Evolutionary conservation across 345 rosid genomes (phyloP), one percentile per base, ranked within the genome.

Genomic region (Dipteronia sinensis): DNA sequence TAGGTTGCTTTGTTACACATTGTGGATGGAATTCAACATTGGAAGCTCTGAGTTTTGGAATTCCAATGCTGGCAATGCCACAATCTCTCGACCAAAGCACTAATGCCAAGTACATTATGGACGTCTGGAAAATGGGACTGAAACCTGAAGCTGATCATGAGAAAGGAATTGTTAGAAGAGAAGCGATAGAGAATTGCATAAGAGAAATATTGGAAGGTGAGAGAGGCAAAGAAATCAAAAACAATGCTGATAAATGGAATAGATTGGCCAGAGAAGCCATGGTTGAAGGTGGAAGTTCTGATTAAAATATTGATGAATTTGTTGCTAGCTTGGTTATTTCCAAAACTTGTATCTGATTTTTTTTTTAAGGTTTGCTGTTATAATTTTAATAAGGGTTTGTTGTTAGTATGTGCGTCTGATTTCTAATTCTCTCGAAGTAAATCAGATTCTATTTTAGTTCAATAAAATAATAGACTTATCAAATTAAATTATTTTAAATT

Each of bases 1-100:
- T 80, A 0, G 87, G 90, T 2, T 85, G 90, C 72, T 87, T 87
- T 19, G 31, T 87, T 16, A 85, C 88, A 1, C 90, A 85, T 40
- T 82, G 84, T 23, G 90, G 90, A 9, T 80, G 77, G 65, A 87
- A 82, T 76, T 87, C 87, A 4, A 70, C 63, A 5, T 19, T 85
- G 6, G 90, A 87, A 77, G 88, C 86, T 9, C 40, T 87, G 73
- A 51, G 90, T 65, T 69, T 87, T 42, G 87, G 86, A 29, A 85
- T 85, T 25, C 90, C 88, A 20, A 67, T 87, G 71, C 83, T 83
- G 75, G 88, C 82, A 6, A 51, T 85, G 78, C 88, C 90, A 0
- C 87, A 80, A 38, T 85, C 88, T 85, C 74, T 79, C 0, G 90
- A 87, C 70, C 88, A 87, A 71, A 44, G 76, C 55, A 83, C 85